Evolutionary conservation across 306 rosid species (phyloP), one percentile per base, ranked within the genome.

Genomic region (Calophaca sinica): DNA sequence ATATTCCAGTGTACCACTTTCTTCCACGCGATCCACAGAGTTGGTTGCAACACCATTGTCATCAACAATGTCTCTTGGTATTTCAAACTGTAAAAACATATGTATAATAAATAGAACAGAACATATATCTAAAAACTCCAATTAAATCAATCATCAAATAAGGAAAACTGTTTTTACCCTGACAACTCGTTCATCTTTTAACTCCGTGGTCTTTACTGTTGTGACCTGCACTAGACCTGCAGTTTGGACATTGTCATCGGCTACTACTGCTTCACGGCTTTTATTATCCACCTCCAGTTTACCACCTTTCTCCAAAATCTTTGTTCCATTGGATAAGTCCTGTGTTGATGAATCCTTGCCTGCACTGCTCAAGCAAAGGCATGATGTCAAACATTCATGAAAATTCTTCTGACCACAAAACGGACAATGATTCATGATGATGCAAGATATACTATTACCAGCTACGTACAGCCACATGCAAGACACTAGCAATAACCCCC

Each of bases 161-260:
- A 80, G 64, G 26, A 48, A 52, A 55, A 58, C 2, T 26, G 48
- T 70, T 13, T 13, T 83, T 88, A 93, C 98, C 92, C 86, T 79
- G 65, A 89, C 89, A 73, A 80, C 88, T 80, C 80, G 82, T 39
- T 91, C 86, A 36, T 87, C 88, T 7, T 85, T 62, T 41, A 71
- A 26, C 60, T 81, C 88, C 63, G 77, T 80, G n/a, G 71, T 75
- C 76, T 85, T 79, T 35, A 45, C 70, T 3, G 88, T 78, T 7
- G 88, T 53, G 68, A 84, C 80, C 66, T 87, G 84, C 80, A 82
- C 83, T 53, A 11, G 49, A 65, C 15, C 11, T 15, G 73, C 42
- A 60, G 44, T 61, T 78, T 61, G 80, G 33, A 71, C 72, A 28
- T 75, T 79, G 77, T 80, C 87, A 49, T 80, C 86, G 35, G 81